Conservation (phyloP, 257 asterid genomes). For the Ballota nigra region DNA sequence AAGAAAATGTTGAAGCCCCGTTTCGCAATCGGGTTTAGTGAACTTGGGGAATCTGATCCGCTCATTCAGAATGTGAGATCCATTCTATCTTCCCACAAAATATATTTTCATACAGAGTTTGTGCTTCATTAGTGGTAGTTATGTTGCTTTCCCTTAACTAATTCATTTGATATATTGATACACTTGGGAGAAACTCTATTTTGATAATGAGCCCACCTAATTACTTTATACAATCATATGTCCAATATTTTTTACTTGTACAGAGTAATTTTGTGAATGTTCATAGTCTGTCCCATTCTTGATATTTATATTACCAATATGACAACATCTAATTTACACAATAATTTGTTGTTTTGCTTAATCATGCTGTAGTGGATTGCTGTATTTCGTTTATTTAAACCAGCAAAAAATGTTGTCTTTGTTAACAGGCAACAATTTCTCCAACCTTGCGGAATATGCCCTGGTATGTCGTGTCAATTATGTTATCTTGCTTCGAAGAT, state of each 20-base stretch:
- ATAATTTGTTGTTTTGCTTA: not conserved
- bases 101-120: too few species aligned
- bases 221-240: too few species aligned
- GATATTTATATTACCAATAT: not conserved
- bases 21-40: constrained; percentile 47
- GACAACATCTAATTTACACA: not conserved
- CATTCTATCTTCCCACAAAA: not conserved
- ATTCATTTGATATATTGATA: not conserved
- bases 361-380: not conserved
- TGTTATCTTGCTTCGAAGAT: constrained; percentile 11
- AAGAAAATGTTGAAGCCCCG: constrained; percentile 40
- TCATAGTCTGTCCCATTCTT: too few species aligned
- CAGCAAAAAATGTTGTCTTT: constrained; percentile 13
- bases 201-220: not conserved
- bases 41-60: constrained; percentile 57
- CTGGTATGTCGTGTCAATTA: constrained; percentile 39
- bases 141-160: constrained; percentile 4
- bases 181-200: not conserved
- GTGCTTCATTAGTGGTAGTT: not conserved
- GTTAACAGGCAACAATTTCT: constrained; percentile 47
- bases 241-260: too few species aligned
- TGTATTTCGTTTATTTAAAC: not conserved
- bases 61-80: constrained; percentile 55
- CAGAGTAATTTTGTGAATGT: too few species aligned
- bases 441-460: constrained; percentile 41